Conservation (phyloP, 306 rosid genomes). For the Herpetospermum pedunculosum region DNA sequence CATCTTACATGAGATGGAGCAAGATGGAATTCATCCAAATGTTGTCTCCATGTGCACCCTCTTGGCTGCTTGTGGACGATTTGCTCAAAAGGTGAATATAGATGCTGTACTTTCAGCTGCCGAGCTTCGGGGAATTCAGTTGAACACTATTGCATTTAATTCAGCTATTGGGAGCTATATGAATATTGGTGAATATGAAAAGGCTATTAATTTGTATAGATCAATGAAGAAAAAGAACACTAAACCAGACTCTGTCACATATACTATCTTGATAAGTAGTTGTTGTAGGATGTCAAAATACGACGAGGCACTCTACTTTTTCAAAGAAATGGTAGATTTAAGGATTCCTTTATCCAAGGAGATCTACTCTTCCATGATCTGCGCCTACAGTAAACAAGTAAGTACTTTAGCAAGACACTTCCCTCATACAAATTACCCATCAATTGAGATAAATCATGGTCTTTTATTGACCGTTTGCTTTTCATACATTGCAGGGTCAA, state of each 20-base stretch:
- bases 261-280: constrained; percentile 80
- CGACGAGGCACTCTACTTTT: constrained; percentile 48
- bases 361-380: constrained; percentile 62
- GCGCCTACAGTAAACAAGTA: constrained; percentile 81
- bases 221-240: constrained; percentile 59
- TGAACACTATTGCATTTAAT: constrained; percentile 75
- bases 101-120: constrained; percentile 82
- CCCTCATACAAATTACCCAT: constrained; percentile 3
- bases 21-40: constrained; percentile 69
- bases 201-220: constrained; percentile 57
- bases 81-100: constrained; percentile 68
- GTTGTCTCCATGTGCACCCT: constrained; percentile 85
- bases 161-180: constrained; percentile 92
- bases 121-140: constrained; percentile 61
- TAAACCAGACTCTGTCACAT: constrained; percentile 65
- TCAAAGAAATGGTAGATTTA: constrained; percentile 50
- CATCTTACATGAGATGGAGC: constrained; percentile 83
- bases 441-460: constrained; percentile 3
- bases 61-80: constrained; percentile 87
- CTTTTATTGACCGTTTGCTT: constrained; percentile 3
- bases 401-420: constrained; percentile 20
- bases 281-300: constrained; percentile 80
- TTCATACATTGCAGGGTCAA: constrained; percentile 45
- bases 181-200: constrained; percentile 65
- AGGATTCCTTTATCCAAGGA: constrained; percentile 64